phyloP scores from a whole-genome alignment of 352 stramenopile genomes.

The Pilasporangium apinafurcum region DNA sequence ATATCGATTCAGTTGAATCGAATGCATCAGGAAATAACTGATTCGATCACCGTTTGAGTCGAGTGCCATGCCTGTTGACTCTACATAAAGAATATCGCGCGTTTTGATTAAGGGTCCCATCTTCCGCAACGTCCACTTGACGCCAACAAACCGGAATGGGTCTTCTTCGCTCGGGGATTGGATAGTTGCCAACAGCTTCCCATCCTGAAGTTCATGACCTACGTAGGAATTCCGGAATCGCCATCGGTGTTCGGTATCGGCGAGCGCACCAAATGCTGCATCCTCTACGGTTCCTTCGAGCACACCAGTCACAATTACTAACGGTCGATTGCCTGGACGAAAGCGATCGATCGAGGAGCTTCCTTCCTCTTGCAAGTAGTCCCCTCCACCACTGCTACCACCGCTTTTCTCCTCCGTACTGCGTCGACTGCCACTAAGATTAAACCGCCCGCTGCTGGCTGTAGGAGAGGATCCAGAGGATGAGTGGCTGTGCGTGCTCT shows the following conservation, averaged over 20 bases:
- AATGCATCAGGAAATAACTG: constrained; percentile 10
- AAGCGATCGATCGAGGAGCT: too few species aligned
- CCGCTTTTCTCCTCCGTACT: too few species aligned
- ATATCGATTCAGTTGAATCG: constrained; percentile 4
- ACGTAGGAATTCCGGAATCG: constrained; percentile 33
- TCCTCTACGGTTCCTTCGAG: constrained; percentile 37
- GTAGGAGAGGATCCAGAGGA: too few species aligned
- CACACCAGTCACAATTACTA: constrained; percentile 26
- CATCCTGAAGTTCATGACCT: constrained; percentile 25
- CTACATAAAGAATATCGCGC: constrained; percentile 7
- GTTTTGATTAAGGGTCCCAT: background rate
- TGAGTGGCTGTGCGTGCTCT: too few species aligned
- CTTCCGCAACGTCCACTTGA: constrained; percentile 30
- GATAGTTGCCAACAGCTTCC: constrained; percentile 26
- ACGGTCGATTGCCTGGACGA: constrained; percentile 14
- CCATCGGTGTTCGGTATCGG: constrained; percentile 27
- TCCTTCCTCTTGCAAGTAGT: too few species aligned
- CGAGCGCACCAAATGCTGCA: constrained; percentile 28
- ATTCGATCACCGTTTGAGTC: constrained; percentile 9
- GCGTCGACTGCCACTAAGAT: too few species aligned
- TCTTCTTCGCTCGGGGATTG: constrained; percentile 17
- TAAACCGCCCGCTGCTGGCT: too few species aligned
- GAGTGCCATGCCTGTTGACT: constrained; percentile 7
- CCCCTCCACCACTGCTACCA: too few species aligned
- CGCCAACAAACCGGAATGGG: constrained; percentile 33